phyloP scores from a whole-genome alignment of 768 basidiomycete genomes.

The Sistotremastrum niveocremeum region DNA sequence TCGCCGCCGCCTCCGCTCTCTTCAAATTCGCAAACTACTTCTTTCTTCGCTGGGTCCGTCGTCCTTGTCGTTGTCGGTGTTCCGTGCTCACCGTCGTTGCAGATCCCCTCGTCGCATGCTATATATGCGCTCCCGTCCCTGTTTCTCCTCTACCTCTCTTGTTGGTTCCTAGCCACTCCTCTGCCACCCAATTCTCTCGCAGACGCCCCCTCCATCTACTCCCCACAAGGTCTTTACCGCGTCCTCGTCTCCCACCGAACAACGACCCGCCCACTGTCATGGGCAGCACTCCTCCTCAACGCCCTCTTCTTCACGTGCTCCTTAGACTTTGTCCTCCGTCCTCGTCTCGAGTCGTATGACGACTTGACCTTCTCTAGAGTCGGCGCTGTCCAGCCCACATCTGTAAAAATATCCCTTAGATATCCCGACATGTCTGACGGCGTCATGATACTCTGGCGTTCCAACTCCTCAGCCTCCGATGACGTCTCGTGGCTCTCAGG shows the following conservation, averaged over 20 bases:
- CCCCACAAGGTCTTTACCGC: not conserved
- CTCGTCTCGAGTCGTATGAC: constrained; percentile 39
- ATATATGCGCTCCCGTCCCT: not conserved
- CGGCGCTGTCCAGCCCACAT: constrained; percentile 54
- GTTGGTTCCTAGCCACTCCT: not conserved
- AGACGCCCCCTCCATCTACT: not conserved
- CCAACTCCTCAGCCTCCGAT: constrained; percentile 11
- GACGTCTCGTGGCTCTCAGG: constrained; percentile 39
- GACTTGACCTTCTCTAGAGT: constrained; percentile 53
- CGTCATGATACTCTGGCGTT: constrained; percentile 34
- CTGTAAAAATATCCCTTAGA: constrained; percentile 49
- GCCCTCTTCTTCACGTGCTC: constrained; percentile 21
- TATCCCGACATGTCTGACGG: constrained; percentile 30
- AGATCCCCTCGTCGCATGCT: not conserved
- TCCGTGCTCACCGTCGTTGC: not conserved
- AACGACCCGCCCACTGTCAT: not conserved
- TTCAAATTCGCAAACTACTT: too few species aligned
- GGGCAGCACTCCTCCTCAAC: constrained; percentile 22
- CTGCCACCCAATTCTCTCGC: not conserved
- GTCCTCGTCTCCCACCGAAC: constrained; percentile 1
- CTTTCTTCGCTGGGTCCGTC: too few species aligned
- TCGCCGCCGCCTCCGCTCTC: too few species aligned
- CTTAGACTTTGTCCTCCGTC: constrained; percentile 39
- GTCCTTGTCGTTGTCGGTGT: too few species aligned
- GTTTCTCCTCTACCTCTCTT: not conserved